Conservation (phyloP, 176 grass and related monocot genomes). For the Leersia perrieri region DNA sequence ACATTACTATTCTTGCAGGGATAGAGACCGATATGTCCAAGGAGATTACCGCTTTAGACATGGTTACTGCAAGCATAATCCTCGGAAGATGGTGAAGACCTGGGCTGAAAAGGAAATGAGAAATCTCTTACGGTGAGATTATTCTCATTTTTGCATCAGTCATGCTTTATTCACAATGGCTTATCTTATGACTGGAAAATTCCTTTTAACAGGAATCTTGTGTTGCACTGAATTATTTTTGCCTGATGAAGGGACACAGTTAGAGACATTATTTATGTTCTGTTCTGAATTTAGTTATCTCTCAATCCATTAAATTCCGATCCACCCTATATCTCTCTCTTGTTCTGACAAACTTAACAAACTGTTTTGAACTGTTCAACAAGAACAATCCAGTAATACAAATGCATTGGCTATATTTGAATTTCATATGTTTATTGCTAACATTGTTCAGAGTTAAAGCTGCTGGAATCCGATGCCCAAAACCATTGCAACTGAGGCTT, state of each 20-base stretch:
- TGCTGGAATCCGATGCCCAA: constrained; percentile 79
- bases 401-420: not conserved
- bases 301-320: not conserved
- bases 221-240: constrained; percentile 6
- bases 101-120: constrained; percentile 99
- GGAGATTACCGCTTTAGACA: constrained; percentile 98
- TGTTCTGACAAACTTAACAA: not conserved
- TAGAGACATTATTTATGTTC: not conserved
- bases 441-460: constrained; percentile 64
- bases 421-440: constrained; percentile 3
- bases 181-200: not conserved
- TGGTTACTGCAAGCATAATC: constrained; percentile 99
- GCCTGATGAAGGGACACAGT: not conserved
- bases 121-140: constrained; percentile 74
- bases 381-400: not conserved
- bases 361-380: not conserved
- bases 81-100: constrained; percentile 98
- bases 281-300: not conserved
- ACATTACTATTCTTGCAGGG: constrained; percentile 56
- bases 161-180: not conserved
- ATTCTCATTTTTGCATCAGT: not conserved
- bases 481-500: constrained; percentile 68
- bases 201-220: not conserved
- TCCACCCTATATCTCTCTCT: not conserved
- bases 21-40: constrained; percentile 96